Conservation (phyloP, 2,329 filamentous ascomycete genomes). For the Aspergillus versicolor region DNA sequence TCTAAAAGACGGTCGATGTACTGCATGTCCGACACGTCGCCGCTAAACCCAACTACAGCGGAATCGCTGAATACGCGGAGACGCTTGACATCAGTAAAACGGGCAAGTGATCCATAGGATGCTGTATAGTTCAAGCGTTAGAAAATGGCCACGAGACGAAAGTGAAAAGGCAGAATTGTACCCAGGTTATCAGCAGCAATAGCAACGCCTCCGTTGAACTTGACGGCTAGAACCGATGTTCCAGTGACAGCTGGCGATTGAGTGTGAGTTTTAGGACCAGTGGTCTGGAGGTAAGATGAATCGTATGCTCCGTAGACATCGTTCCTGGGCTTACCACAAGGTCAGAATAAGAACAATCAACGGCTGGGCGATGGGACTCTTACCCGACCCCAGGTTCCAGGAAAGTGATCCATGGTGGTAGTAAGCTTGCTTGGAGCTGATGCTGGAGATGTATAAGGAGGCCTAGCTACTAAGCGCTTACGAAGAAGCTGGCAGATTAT, state of each 20-base stretch:
- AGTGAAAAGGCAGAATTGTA: constrained; percentile 41
- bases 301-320: constrained; percentile 96
- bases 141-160: constrained; percentile 11
- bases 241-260: constrained; percentile 93
- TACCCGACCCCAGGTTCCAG: constrained; percentile 66
- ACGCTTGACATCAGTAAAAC: constrained; percentile 95
- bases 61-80: constrained; percentile 83
- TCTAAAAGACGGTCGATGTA: constrained; percentile 89
- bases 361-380: constrained; percentile 18
- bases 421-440: background rate
- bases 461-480: background rate
- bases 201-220: constrained; percentile 94
- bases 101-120: constrained; percentile 94
- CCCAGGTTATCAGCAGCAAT: constrained; percentile 96
- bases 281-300: constrained; percentile 72
- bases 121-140: constrained; percentile 52
- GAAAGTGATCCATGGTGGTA: constrained; percentile 62
- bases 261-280: constrained; percentile 77
- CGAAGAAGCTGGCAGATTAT: background rate
- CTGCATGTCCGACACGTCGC: constrained; percentile 99
- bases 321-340: constrained; percentile 74
- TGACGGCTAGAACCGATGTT: constrained; percentile 90
- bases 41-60: constrained; percentile 87
- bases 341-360: constrained; percentile 32
- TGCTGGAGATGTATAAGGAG: background rate